phyloP scores from a whole-genome alignment of 2,329 filamentous ascomycete genomes.

The Ascomycota sp. region DNA sequence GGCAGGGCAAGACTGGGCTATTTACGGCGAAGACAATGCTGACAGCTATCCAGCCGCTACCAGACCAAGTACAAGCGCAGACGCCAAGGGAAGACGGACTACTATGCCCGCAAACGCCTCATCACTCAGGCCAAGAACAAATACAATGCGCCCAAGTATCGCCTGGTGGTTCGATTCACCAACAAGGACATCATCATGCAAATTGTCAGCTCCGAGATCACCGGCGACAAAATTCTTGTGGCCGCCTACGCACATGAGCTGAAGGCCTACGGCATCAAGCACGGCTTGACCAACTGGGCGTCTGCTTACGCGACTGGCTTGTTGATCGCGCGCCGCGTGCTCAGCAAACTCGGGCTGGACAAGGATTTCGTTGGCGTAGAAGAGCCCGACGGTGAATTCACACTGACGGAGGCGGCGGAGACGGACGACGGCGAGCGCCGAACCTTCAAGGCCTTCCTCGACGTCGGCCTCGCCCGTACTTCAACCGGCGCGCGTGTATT shows the following conservation, averaged over 20 bases:
- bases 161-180: slow-evolving; percentile 96
- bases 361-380: slow-evolving; percentile 87
- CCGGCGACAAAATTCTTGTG: slow-evolving; percentile 88
- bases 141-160: slow-evolving; percentile 99
- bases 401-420: slow-evolving; percentile 82
- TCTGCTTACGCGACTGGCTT: slow-evolving; percentile 93
- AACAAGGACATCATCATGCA: slow-evolving; percentile 98
- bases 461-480: slow-evolving; percentile 90
- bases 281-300: slow-evolving; percentile 99
- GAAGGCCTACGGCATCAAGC: slow-evolving; percentile 86
- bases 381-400: slow-evolving; percentile 91
- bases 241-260: slow-evolving; percentile 94
- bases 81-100: slow-evolving; percentile 93
- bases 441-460: slow-evolving; percentile 97
- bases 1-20: no score
- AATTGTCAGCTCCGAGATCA: slow-evolving; percentile 90
- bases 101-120: slow-evolving; percentile 98
- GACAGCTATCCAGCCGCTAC: slow-evolving; percentile 47
- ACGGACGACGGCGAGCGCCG: slow-evolving; percentile 78
- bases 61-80: slow-evolving; percentile 99
- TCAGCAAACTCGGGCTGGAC: slow-evolving; percentile 91
- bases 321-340: slow-evolving; percentile 82
- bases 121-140: slow-evolving; percentile 99
- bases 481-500: slow-evolving; percentile 98
- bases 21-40: no score